Base-by-base conservation (phyloP, 768 basidiomycete species). In the Tylopilus rubrobrunneus region DNA sequence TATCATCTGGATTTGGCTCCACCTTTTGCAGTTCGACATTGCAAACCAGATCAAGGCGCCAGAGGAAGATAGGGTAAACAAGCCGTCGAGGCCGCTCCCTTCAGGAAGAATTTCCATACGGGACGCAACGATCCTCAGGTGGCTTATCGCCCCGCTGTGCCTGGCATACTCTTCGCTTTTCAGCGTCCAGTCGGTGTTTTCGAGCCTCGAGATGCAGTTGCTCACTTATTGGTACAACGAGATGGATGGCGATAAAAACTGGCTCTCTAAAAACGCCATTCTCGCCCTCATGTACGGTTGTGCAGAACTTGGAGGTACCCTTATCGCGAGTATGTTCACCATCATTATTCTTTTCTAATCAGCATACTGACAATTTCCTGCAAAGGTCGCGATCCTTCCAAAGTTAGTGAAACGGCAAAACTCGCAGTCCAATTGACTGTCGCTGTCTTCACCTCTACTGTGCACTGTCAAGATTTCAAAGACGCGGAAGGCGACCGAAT, bases 391-490 rank as follows among this genome's bases (percentile, higher is more conserved):
- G 61, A 72, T 49, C 53, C 59, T 10, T 51, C 60, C 7, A 50
- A 48, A 7, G 54, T 73, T 17, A 69, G 67, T 25, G 50, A 63
- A 5, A 68, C 67, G 0, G 69, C 59, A 5, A 56, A 60, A 45
- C 56, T 70, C 6, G 70, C 77, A 0, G 56, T 74, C 33, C 64
- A 65, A 42, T 52, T 75, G 37, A 76, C 73, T 21, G 63, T 71
- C 8, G 66, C 67, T 0, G 71, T 78, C 14, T 69, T 78, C 31
- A 58, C 72, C 1, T 77, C 76, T 1, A 79, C 78, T 3, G 74
- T 78, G 14, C 77, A 80, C n/a, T 71, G 76, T 1, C 76, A 79
- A 60, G 79, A 80, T 54, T 80, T 76, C 53, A 68, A 74, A 37
- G 79, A 80, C 47, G 59, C 69, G 9, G 65, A 68, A 23, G 78